Evolutionary conservation across 495 filamentous ascomycete genomes (phyloP), one percentile per base, ranked within the genome.

Genomic region (Penicillium cataractarum): DNA sequence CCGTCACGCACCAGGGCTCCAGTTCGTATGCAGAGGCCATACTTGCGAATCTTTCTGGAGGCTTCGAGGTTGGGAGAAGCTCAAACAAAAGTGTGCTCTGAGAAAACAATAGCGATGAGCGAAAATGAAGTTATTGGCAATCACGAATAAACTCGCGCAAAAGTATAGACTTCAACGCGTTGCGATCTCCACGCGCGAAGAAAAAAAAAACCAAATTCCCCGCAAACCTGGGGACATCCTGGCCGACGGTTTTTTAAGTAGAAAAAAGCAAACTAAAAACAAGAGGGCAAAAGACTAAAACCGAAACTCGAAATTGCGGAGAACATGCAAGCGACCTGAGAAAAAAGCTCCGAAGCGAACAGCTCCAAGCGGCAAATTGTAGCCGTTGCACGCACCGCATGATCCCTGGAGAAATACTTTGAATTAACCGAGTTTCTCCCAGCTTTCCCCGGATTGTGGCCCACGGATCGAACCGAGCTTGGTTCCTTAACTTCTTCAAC

Each of bases 391-490:
- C n/a, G 22, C 56, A 62, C 31, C 56, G 17, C 55, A 61, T 61
- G 35, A 53, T 49, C 29, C 9, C 6, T 17, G 42, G 19, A 46
- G n/a, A 22, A 44, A 2, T 21, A 15, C 10, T 21, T 4, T 8
- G 6, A 64, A 52, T 71, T 71, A 71, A 64, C 68, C 68, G 68
- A 68, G 13, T 27, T 64, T 66, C 66, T 60, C 63, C 68, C 65
- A 67, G 17, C 3, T 35, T 64, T 67, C 68, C 68, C 68, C 68
- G 57, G 62, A 68, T 65, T 65, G 31, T 55, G 35, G 29, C 53
- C 32, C 12, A 24, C 59, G 37, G 63, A 61, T 53, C 53, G 46
- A 54, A 55, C 63, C 58, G 55, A 61, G 55, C 46, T 5, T 29
- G 15, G 3, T n/a, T n/a, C n/a, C n/a, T n/a, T n/a, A n/a, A n/a